Conservation (phyloP, 192 early-diverging fungal genomes). For the Bifiguratus adelaidae region DNA sequence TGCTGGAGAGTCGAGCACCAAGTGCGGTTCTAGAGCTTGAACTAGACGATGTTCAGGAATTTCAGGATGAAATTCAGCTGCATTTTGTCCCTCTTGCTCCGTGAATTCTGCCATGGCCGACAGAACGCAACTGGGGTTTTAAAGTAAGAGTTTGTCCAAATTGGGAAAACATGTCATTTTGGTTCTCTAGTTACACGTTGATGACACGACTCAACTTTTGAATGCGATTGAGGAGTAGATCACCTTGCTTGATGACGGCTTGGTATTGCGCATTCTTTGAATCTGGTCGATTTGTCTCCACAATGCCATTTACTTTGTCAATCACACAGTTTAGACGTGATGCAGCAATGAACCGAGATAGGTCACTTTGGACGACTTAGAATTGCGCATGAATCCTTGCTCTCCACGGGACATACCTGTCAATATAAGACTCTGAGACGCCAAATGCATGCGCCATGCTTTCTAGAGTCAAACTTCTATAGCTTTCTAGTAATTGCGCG, state of each 20-base stretch:
- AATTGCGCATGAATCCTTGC: no score
- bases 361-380: no score
- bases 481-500: slow-evolving; percentile 91
- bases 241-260: slow-evolving; percentile 91
- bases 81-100: neutral
- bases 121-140: no score
- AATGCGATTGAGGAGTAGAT: slow-evolving; percentile 86
- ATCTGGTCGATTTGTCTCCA: slow-evolving; percentile 96
- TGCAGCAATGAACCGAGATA: slow-evolving; percentile 90
- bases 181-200: slow-evolving; percentile 49
- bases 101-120: no score
- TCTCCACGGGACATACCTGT: slow-evolving; percentile 65
- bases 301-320: slow-evolving; percentile 96
- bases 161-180: neutral
- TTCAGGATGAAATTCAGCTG: neutral
- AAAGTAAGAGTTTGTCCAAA: no score
- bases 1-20: neutral
- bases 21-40: neutral
- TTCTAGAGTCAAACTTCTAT: slow-evolving; percentile 86
- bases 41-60: no score
- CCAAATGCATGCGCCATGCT: slow-evolving; percentile 97
- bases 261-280: slow-evolving; percentile 99
- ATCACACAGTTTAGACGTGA: slow-evolving; percentile 97
- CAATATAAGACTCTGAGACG: slow-evolving; percentile 90
- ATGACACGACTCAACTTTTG: slow-evolving; percentile 95